A percentile compares a stretch with the other conserved stretches of the same genome.
phyloP scores from a whole-genome alignment of 768 basidiomycete genomes.

The Fibroporia radiculosa region DNA sequence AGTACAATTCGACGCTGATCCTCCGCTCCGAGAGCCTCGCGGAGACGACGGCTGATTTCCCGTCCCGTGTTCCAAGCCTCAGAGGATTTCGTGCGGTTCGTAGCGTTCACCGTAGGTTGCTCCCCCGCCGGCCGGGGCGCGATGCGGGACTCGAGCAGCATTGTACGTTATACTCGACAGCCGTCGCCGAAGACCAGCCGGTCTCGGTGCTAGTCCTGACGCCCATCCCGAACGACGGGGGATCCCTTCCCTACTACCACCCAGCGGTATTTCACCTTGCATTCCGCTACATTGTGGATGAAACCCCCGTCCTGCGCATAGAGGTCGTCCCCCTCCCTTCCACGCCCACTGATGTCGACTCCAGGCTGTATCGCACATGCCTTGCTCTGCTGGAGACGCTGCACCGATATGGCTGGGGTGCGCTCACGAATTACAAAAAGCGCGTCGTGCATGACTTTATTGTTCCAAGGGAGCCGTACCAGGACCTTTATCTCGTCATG shows the following conservation, averaged over 20 bases:
- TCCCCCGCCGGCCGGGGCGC: conserved; percentile 72
- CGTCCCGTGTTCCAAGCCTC: conserved; percentile 28
- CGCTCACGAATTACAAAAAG: conserved; percentile 76
- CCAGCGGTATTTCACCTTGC: conserved; percentile 76
- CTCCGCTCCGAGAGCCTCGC: conserved; percentile 67
- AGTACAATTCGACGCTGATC: conserved; percentile 89
- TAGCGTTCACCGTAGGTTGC: conserved; percentile 56
- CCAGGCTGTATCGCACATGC: conserved; percentile 74
- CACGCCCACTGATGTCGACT: conserved; percentile 41
- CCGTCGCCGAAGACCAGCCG: conserved; percentile 8
- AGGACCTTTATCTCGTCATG: conserved; percentile 85
- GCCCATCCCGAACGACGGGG: conserved; percentile 40
- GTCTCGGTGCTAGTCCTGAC: conserved; percentile 46
- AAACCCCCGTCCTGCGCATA: conserved; percentile 36
- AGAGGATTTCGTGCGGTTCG: conserved; percentile 34
- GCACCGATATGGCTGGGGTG: conserved; percentile 87
- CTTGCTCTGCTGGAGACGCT: conserved; percentile 75
- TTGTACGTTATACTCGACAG: conserved; percentile 56
- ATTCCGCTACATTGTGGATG: conserved; percentile 54
- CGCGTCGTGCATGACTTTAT: conserved; percentile 78
- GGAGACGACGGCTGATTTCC: conserved; percentile 13
- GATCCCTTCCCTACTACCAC: conserved; percentile 79
- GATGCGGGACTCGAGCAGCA: conserved; percentile 71
- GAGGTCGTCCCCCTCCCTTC: conserved; percentile 46
- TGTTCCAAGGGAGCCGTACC: conserved; percentile 69